These are phyloP conservation scores for Phaffia tasmanica DNA, from an alignment of 768 basidiomycete genomes.

Conservation along the genomic window DNA sequence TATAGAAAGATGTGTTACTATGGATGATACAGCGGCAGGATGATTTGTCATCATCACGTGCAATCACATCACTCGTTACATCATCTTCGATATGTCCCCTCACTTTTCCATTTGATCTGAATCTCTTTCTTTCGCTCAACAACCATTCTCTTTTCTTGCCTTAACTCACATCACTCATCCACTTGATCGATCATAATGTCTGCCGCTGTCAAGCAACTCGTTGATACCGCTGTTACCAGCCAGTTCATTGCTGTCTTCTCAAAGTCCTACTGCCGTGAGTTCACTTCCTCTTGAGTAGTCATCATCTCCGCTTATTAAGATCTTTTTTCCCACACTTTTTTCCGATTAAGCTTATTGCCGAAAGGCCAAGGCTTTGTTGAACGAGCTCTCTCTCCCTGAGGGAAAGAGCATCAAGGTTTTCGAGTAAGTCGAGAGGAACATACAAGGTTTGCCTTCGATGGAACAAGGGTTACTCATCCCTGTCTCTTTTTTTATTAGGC, in stretches of 20 bases:
- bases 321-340: background rate
- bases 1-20: too few relatives aligned
- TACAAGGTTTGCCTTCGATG: too few relatives aligned
- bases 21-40: background rate
- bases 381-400: slow-evolving; percentile 25
- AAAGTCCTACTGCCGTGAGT: slow-evolving; percentile 37
- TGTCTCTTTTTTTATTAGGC: slow-evolving; percentile 12
- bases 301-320: background rate
- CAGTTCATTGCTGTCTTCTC: slow-evolving; percentile 54
- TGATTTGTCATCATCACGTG: background rate
- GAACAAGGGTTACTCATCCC: background rate
- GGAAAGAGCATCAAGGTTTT: slow-evolving; percentile 30
- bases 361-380: slow-evolving; percentile 46
- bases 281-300: background rate
- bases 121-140: background rate
- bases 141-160: background rate
- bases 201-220: slow-evolving; percentile 9
- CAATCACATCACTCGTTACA: background rate
- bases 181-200: slow-evolving; percentile 4
- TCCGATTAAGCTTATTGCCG: slow-evolving; percentile 40
- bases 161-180: background rate
- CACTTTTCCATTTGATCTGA: background rate
- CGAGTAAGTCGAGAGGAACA: slow-evolving; percentile 26
- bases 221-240: slow-evolving; percentile 43
- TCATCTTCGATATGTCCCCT: background rate